A percentile compares a stretch with the other conserved stretches of the same genome.
These are phyloP conservation scores for Dorcoceras hygrometricum DNA, from an alignment of 257 asterid species.

Conservation along the genomic window DNA sequence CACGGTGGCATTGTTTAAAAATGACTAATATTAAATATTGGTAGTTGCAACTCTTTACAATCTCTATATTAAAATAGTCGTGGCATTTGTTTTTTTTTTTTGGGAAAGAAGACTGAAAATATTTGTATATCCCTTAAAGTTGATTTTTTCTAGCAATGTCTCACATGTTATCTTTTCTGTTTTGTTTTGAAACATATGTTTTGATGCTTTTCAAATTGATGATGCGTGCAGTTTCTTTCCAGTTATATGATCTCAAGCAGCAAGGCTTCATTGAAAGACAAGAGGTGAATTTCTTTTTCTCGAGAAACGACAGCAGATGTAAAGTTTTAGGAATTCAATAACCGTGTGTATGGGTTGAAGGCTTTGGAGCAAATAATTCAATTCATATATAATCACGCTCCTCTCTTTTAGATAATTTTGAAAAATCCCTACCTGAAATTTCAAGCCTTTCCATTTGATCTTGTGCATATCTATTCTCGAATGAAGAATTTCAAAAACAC, in stretches of 20 bases:
- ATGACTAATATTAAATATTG: constrained; percentile 5
- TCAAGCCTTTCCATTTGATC: not conserved
- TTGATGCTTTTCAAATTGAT: constrained; percentile 28
- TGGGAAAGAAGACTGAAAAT: no score
- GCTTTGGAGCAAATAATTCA: not conserved
- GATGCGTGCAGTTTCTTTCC: constrained; percentile 67
- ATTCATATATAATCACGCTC: no score
- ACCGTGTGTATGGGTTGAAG: not conserved
- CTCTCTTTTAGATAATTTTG: not conserved
- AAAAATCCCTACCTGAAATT: not conserved
- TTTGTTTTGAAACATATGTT: not conserved
- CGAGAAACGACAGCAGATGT: not conserved
- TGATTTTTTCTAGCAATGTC: not conserved
- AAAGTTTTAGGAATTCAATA: not conserved
- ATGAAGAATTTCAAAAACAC: no score
- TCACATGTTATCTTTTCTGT: not conserved
- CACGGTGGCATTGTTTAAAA: not conserved
- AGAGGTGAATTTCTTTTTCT: constrained; percentile 48
- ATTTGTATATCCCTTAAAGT: not conserved
- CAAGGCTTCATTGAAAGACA: constrained; percentile 87
- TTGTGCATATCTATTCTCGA: not conserved
- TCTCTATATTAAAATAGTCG: not conserved
- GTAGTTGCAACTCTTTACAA: not conserved
- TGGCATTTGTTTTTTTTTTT: not conserved
- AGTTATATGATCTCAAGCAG: constrained; percentile 83